These are phyloP conservation scores for Euclidium syriacum DNA, from an alignment of 345 rosid genomes.

Conservation along the genomic window DNA sequence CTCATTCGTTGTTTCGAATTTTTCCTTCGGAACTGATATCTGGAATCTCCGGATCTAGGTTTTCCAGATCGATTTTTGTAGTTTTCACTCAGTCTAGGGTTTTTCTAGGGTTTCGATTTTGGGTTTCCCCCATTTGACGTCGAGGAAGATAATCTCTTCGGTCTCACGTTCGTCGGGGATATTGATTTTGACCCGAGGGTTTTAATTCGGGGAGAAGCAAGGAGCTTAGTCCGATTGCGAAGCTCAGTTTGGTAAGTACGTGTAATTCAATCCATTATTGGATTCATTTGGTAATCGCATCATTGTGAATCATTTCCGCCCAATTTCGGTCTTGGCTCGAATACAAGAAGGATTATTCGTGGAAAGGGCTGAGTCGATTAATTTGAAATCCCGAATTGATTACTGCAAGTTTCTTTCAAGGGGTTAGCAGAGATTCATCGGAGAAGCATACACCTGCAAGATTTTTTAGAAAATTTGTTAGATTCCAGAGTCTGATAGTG, in stretches of 20 bases:
- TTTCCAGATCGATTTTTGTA: constrained; percentile 28
- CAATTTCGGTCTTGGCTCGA: background rate
- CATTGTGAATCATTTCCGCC: background rate
- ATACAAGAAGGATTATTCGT: background rate
- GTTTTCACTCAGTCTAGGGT: constrained; percentile 29
- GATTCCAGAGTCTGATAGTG: background rate
- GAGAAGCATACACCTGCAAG: background rate
- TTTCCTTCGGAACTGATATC: background rate
- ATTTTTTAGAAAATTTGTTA: too few relatives aligned
- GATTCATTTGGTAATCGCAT: constrained; percentile 8
- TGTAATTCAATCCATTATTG: background rate
- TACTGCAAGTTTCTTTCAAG: background rate
- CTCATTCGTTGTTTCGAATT: background rate
- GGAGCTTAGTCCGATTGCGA: background rate
- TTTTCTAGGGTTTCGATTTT: constrained; percentile 28
- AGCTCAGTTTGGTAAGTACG: background rate
- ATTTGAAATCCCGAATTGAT: background rate
- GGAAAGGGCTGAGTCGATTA: background rate
- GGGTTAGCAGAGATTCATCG: background rate
- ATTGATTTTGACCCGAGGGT: background rate
- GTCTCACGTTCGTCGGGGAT: background rate
- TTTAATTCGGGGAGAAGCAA: background rate
- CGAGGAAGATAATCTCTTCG: constrained; percentile 1
- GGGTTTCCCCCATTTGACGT: background rate
- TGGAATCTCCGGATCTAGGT: constrained; percentile 37